Evolutionary conservation across 2,329 filamentous ascomycete genomes (phyloP).

Genomic region (Diaporthe humulicola): DNA sequence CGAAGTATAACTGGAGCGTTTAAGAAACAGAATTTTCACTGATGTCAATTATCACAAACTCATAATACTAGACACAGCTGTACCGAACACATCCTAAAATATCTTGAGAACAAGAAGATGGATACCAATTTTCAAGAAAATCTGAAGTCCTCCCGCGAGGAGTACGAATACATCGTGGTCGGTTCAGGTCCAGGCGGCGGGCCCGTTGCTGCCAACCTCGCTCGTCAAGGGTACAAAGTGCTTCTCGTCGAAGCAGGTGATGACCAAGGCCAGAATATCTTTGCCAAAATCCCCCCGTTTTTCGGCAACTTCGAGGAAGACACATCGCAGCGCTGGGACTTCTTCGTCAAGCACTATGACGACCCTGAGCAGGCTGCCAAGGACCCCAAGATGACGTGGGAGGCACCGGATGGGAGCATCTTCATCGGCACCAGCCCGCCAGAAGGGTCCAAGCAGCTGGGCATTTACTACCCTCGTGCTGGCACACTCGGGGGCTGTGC

Average conservation of each 20-base stretch:
- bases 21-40: neutral
- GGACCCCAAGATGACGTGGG: conserved; percentile 65
- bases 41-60: neutral
- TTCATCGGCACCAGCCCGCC: conserved; percentile 47
- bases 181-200: conserved; percentile 66
- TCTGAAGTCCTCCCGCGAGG: neutral
- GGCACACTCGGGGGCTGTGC: conserved; percentile 54
- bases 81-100: neutral
- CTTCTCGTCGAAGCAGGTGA: conserved; percentile 68
- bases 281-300: conserved; percentile 61
- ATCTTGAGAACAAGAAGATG: neutral
- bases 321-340: conserved; percentile 65
- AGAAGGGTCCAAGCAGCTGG: conserved; percentile 45
- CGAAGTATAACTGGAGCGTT: neutral
- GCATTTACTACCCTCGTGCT: conserved; percentile 55
- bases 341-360: conserved; percentile 67
- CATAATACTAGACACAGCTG: neutral
- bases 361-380: conserved; percentile 61
- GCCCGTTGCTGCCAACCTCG: conserved; percentile 64
- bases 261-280: conserved; percentile 58
- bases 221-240: conserved; percentile 64
- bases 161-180: conserved; percentile 66
- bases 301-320: conserved; percentile 62
- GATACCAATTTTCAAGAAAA: neutral
- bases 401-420: conserved; percentile 46